Conservation (phyloP, 257 asterid genomes). For the Datura wrightii region DNA sequence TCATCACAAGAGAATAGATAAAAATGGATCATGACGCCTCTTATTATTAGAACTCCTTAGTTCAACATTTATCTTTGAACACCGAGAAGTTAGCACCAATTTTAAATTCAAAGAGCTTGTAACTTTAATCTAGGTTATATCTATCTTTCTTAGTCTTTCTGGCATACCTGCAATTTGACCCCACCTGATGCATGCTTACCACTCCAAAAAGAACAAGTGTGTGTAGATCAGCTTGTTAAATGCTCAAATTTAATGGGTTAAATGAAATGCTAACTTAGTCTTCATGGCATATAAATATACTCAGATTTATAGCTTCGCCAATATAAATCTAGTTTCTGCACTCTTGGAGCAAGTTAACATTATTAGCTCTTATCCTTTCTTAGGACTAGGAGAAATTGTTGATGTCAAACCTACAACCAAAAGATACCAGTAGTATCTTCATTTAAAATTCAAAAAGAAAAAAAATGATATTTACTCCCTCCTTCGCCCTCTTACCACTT, state of each 20-base stretch:
- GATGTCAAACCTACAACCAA: not conserved
- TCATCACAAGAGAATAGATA: slow-evolving; percentile 5
- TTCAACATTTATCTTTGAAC: slow-evolving; percentile 18
- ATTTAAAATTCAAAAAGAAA: not conserved
- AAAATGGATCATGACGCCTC: not conserved
- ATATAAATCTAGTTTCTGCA: not conserved
- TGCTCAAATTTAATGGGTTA: slow-evolving; percentile 14
- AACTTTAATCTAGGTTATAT: not conserved
- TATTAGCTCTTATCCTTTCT: not conserved
- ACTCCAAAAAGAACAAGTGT: slow-evolving; percentile 12
- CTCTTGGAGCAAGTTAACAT: not conserved
- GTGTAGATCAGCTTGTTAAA: slow-evolving; percentile 3
- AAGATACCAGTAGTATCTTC: not conserved
- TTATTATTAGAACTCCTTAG: not conserved
- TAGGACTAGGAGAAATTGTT: slow-evolving; percentile 9
- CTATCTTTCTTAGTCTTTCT: slow-evolving; percentile 5
- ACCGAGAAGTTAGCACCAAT: not conserved
- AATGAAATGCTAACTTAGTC: slow-evolving; percentile 9
- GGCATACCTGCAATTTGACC: not conserved
- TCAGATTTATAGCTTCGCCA: not conserved
- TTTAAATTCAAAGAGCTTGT: slow-evolving; percentile 11
- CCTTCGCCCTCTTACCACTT: slow-evolving; percentile 19
- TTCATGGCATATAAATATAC: not conserved
- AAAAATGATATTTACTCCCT: slow-evolving; percentile 14
- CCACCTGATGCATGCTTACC: slow-evolving; percentile 9